Conservation (phyloP, 208 protist genomes). For the Phytomonas sp. region DNA sequence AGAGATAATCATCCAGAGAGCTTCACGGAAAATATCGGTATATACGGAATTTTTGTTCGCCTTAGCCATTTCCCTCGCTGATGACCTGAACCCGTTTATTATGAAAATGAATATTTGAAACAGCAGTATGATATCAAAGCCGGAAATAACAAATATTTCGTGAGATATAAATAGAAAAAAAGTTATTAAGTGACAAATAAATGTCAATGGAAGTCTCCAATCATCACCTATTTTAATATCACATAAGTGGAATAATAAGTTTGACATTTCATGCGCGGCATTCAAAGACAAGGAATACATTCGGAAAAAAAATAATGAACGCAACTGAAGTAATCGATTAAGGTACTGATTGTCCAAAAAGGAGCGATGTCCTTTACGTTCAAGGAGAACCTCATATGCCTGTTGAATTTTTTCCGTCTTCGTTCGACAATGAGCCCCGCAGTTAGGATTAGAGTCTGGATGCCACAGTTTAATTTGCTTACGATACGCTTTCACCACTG, state of each 20-base stretch:
- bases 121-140: constrained; percentile 45
- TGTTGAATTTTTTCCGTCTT: constrained; percentile 62
- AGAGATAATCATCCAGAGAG: constrained; percentile 24
- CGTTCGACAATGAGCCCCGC: constrained; percentile 47
- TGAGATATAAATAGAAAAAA: constrained; percentile 42
- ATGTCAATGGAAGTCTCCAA: constrained; percentile 1
- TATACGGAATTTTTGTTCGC: constrained; percentile 37
- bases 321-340: constrained; percentile 46
- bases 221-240: neutral
- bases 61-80: constrained; percentile 29
- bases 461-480: constrained; percentile 66
- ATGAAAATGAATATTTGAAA: constrained; percentile 54
- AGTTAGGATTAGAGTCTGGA: constrained; percentile 73
- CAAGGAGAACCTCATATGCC: constrained; percentile 70
- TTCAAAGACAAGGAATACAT: constrained; percentile 57
- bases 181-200: neutral
- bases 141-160: constrained; percentile 48
- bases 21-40: constrained; percentile 50
- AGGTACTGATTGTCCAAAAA: constrained; percentile 60
- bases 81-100: constrained; percentile 30
- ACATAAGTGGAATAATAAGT: constrained; percentile 4
- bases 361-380: constrained; percentile 40
- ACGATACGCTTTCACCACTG: constrained; percentile 76
- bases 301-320: constrained; percentile 68
- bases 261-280: constrained; percentile 50